Base-by-base conservation (phyloP, 768 basidiomycete species). In the Artomyces pyxidatus region DNA sequence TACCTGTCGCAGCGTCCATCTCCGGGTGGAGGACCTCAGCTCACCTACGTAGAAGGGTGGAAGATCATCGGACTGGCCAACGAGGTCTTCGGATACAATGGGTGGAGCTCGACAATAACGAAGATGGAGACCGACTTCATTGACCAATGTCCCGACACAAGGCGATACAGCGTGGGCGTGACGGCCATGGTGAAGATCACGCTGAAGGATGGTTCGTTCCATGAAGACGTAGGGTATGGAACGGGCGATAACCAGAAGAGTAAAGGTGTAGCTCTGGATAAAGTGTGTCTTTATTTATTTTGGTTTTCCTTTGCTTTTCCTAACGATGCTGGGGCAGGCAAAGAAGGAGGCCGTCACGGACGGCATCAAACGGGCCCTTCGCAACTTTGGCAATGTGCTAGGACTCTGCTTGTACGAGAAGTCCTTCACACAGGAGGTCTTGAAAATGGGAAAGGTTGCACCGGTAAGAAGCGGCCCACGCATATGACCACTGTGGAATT, bases 331-430 rank as follows among this genome's bases (percentile, higher is more conserved):
- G n/a, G n/a, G n/a, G 14, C 58, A 99, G 96, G 92, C 89, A 62
- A 97, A 97, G 75, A 99, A 99, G 58, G 96, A 98, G 63, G 94
- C 96, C 1, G 85, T 97, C 0, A 99, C 96, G 0, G 96, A 99
- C 57, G 95, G 77, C 0, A 69, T 95, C 47, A 99, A 99, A 66
- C 83, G 95, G 27, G 81, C 92, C 1, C 73, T 99, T 8, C 75
- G 91, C 22, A 90, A 82, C 55, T 99, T 98, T 61, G 96, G 96
- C 35, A 96, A 94, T 62, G 70, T 98, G 2, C 73, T 98, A 14
- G 96, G 96, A 1, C 95, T 96, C 59, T 99, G 96, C 65, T 67
- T 98, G n/a, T 98, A 98, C 59, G 96, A 98, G 69, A 96, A 95
- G 68, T 65, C 76, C 6, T 97, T 91, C 64, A 77, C 88, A 0